Base-by-base conservation (phyloP, 768 basidiomycete genomes). In the Macrolepiota albuminosa region DNA sequence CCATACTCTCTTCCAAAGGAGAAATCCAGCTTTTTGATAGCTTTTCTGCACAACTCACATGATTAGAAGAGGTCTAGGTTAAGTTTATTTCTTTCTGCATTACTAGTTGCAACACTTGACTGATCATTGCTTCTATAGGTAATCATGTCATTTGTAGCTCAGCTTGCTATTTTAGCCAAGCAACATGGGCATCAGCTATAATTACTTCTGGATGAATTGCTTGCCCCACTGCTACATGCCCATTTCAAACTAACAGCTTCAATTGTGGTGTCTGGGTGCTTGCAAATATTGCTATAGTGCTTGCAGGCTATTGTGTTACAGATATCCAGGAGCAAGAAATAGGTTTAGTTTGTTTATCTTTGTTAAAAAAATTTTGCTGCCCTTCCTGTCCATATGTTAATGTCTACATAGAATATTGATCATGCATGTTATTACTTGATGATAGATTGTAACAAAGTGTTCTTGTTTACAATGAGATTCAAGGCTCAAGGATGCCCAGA, bases 11-110 rank as follows among this genome's bases (percentile, higher is more conserved):
- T 1, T 24, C 6, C 1, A 9, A 37, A 9, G 58, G 63, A 0
- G 48, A 66, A 34, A 36, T 76, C 0, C 60, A 61, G 21, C 51
- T 76, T 2, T 75, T 73, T 53, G 73, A 76, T 54, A 76, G 75
- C 52, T 60, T 76, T 8, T 66, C 56, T 6, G n/a, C 46, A 0
- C 2, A 21, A 1, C 7, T 21, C 0, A 24, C 60, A 0, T 68
- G 67, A 63, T 56, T n/a, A 18, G 11, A 43, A 9, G 61, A 63
- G 53, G 29, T 57, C 26, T 34, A 39, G 56, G 45, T 46, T 40
- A 4, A 9, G n/a, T 46, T 14, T 11, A 40, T 21, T 21, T 21
- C 21, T 10, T 24, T 8, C 16, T 50, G 48, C 21, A n/a, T 33
- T n/a, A 11, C 51, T 33, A 11, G 31, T 52, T 34, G 6, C 31